phyloP scores from a whole-genome alignment of 495 filamentous ascomycete genomes.

The Pyrenula massariospora region DNA sequence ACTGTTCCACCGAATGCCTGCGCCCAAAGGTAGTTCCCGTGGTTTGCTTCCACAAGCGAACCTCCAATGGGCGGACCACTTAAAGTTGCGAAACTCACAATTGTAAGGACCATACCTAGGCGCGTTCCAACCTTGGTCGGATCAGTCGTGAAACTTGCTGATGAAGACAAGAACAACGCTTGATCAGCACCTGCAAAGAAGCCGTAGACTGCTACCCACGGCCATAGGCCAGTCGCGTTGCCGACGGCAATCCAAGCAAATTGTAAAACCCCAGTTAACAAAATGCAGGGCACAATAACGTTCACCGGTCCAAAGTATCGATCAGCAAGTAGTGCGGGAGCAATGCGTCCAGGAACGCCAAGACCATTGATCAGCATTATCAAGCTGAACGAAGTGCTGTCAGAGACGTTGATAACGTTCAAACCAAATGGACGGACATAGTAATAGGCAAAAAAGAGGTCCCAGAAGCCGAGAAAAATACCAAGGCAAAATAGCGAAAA shows the following conservation, averaged over 20 bases:
- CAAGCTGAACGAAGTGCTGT: constrained; percentile 38
- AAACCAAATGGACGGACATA: constrained; percentile 12
- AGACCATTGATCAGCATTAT: constrained; percentile 56
- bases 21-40: constrained; percentile 34
- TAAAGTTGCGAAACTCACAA: constrained; percentile 52
- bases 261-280: constrained; percentile 30
- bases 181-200: constrained; percentile 48
- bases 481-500: constrained; percentile 19
- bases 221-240: constrained; percentile 31
- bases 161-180: constrained; percentile 41
- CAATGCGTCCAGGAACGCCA: constrained; percentile 42
- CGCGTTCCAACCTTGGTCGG: constrained; percentile 48
- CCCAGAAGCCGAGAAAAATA: constrained; percentile 22
- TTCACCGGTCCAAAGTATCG: constrained; percentile 21
- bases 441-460: constrained; percentile 22
- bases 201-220: constrained; percentile 44
- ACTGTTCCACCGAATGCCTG: constrained; percentile 35
- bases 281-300: constrained; percentile 30
- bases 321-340: constrained; percentile 28
- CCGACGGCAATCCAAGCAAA: constrained; percentile 45
- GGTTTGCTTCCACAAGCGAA: constrained; percentile 26
- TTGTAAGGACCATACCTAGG: constrained; percentile 62
- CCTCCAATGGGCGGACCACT: constrained; percentile 60
- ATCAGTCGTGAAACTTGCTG: constrained; percentile 46
- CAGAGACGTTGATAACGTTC: background rate